Evolutionary conservation across 139 green algal genomes (phyloP).

Genomic region (Helicosporidium sp.): DNA sequence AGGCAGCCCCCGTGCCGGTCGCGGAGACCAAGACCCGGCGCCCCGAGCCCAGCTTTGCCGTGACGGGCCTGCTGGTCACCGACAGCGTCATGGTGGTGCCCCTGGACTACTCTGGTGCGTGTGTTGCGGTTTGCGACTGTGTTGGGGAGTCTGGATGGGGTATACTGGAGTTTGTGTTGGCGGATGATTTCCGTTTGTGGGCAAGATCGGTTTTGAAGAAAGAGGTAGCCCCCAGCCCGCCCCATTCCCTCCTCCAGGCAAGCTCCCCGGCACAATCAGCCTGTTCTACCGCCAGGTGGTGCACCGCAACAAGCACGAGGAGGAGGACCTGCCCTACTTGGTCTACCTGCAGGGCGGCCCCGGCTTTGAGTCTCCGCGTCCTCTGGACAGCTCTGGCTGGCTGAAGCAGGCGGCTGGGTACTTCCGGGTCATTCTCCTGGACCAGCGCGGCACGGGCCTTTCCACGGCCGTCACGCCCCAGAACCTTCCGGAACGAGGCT

Average conservation of each 20-base stretch:
- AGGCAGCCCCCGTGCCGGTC: too few relatives aligned
- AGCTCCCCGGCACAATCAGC: constrained; percentile 22
- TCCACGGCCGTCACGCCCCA: constrained; percentile 41
- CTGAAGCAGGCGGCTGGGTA: constrained; percentile 42
- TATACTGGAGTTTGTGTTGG: background rate
- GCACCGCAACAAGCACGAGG: constrained; percentile 20
- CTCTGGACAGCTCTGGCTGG: constrained; percentile 53
- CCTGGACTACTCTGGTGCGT: constrained; percentile 38
- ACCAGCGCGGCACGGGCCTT: constrained; percentile 62
- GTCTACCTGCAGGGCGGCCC: constrained; percentile 76
- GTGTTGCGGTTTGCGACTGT: background rate
- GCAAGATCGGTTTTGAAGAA: too few relatives aligned
- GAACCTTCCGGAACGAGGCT: constrained; percentile 30
- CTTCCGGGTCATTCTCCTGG: constrained; percentile 68
- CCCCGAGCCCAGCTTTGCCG: too few relatives aligned
- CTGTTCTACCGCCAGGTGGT: constrained; percentile 61
- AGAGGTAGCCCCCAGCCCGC: background rate
- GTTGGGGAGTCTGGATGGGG: too few relatives aligned
- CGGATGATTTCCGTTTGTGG: too few relatives aligned
- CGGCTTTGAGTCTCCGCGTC: constrained; percentile 54
- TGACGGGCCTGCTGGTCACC: too few relatives aligned
- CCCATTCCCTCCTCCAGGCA: constrained; percentile 1
- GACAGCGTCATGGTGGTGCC: too few relatives aligned
- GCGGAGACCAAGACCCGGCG: too few relatives aligned
- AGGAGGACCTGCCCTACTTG: constrained; percentile 37